A percentile compares a stretch with the other conserved stretches of the same genome.
These are phyloP conservation scores for Nicotiana tomentosiformis DNA, from an alignment of 257 asterid species.

Conservation along the genomic window DNA sequence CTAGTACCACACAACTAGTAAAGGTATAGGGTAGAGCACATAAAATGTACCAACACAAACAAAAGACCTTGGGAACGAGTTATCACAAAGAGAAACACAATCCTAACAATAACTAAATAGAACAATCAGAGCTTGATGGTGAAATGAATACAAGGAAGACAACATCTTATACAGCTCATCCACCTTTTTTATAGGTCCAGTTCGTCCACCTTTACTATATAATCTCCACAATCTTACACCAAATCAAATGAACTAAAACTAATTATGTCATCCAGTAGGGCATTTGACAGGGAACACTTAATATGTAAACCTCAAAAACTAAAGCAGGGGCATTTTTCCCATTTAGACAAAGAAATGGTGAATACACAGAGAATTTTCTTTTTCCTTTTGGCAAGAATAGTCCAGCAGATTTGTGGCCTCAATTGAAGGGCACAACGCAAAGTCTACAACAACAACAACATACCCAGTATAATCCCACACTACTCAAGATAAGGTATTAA, in stretches of 20 bases:
- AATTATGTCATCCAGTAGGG: background rate
- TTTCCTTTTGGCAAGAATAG: background rate
- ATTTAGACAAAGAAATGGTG: background rate
- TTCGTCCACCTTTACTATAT: background rate
- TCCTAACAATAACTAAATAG: too few species aligned
- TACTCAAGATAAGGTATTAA: too few species aligned
- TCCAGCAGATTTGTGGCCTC: background rate
- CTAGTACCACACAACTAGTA: too few species aligned
- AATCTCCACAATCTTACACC: background rate
- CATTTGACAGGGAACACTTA: background rate
- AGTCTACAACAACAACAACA: background rate
- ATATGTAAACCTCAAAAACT: background rate
- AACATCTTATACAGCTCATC: too few species aligned
- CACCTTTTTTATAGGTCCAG: too few species aligned
- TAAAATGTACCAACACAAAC: too few species aligned
- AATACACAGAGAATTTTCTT: background rate
- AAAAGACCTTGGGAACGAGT: too few species aligned
- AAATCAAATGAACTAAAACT: background rate
- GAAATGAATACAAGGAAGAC: too few species aligned
- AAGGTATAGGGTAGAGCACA: too few species aligned
- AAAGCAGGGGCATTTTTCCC: background rate
- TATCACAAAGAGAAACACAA: too few species aligned
- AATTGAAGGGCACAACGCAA: background rate
- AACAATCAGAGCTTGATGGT: too few species aligned
- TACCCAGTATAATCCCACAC: too few species aligned